These are phyloP conservation scores for Xylariales sp. DNA, from an alignment of 2,329 filamentous ascomycete species.

Conservation along the genomic window DNA sequence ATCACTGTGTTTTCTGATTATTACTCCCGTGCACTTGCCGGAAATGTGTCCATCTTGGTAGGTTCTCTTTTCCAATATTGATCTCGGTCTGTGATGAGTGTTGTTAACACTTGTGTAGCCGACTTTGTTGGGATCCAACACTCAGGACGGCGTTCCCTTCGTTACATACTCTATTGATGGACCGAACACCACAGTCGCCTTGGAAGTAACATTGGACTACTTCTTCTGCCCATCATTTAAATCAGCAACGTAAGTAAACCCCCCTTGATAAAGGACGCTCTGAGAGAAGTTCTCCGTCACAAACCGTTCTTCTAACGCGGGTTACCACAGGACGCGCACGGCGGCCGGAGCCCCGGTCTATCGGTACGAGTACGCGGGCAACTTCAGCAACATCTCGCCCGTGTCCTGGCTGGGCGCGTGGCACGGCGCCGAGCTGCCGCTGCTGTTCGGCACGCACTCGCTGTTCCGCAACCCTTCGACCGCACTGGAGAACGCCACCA, in stretches of 20 bases:
- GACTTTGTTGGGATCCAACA: slow-evolving; percentile 17
- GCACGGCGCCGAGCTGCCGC: slow-evolving; percentile 9
- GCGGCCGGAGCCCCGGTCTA: slow-evolving; percentile 24
- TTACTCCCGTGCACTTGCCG: slow-evolving; percentile 15
- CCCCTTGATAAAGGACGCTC: too few species aligned
- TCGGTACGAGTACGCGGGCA: slow-evolving; percentile 34
- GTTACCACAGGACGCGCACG: slow-evolving; percentile 16
- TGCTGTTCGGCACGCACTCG: slow-evolving; percentile 8
- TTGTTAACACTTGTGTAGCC: slow-evolving; percentile 13
- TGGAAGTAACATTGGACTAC: slow-evolving; percentile 6
- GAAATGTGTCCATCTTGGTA: slow-evolving; percentile 21
- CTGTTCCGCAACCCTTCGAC: slow-evolving; percentile 7
- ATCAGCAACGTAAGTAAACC: slow-evolving; percentile 9
- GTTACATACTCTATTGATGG: slow-evolving; percentile 10
- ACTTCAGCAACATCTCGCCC: slow-evolving; percentile 10
- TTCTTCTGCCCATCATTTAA: slow-evolving; percentile 19
- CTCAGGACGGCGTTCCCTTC: slow-evolving; percentile 17
- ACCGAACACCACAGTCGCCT: slow-evolving; percentile 11
- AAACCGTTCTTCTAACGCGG: too few species aligned
- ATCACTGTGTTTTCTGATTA: slow-evolving; percentile 26
- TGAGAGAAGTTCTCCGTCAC: too few species aligned
- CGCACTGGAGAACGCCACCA: slow-evolving; percentile 6
- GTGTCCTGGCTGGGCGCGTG: slow-evolving; percentile 7
- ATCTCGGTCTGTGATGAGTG: too few species aligned
- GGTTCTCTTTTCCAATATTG: too few species aligned